Base-by-base conservation (phyloP, 768 basidiomycete species). In the Amanita pallidorosea region DNA sequence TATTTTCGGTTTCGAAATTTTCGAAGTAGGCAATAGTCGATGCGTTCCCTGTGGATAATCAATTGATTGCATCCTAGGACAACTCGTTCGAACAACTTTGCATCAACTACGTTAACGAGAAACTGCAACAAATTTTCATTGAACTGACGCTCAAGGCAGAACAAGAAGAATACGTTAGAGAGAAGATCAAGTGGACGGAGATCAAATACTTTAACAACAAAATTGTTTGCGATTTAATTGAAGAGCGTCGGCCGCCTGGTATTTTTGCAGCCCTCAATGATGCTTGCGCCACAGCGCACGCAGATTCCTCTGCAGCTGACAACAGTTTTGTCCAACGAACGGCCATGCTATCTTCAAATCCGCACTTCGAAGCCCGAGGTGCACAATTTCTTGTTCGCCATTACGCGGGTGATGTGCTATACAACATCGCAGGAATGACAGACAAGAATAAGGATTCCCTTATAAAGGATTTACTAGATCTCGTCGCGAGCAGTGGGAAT, bases 51-150 rank as follows among this genome's bases (percentile, higher is more conserved):
- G 23, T 34, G 47, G 20, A 31, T 46, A 25, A 33, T 17, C 5
- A 29, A 56, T 25, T 52, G 31, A 23, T 5, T 18, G 34, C 38
- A 54, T 9, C 53, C 51, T 51, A 93, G 86, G 88, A 93, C 65
- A 95, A 95, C 66, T 92, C 90, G 4, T 93, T 94, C 61, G 92
- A 94, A 63, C 93, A 99, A 67, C 81, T 99, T 17, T 99, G 96
- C 71, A 99, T 99, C 76, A 99, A 99, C 73, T 99, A 99, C 60
- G 96, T 98, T 71, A 99, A 99, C 75, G 96, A 99, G 69, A 99
- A 99, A 69, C 77, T 99, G 22, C 95, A 99, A 60, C 95, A 95
- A 63, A 99, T 98, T 61, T 99, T 99, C 70, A 99, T 99, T 60
- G 94, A 99, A 66, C 75, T 99, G 45, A 99, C 96, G 0, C 74